Conservation (phyloP, 1,284 basidiomycete genomes). For the Microbotryum intermedium region DNA sequence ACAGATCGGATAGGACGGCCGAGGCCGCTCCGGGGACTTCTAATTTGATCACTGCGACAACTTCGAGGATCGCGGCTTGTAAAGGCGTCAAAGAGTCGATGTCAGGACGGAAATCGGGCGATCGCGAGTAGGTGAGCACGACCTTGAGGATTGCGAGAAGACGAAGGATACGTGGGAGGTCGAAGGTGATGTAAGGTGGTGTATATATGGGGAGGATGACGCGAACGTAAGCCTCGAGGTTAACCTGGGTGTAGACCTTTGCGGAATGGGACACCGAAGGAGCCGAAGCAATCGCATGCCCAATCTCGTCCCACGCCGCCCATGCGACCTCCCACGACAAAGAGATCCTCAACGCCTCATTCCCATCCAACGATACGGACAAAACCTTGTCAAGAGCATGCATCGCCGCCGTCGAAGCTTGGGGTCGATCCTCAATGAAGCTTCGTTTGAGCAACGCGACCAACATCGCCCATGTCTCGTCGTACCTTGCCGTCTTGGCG, state of each 20-base stretch:
- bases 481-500: constrained; percentile 59
- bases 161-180: constrained; percentile 52
- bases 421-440: constrained; percentile 58
- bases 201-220: constrained; percentile 47
- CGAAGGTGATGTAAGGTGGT: constrained; percentile 31
- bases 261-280: constrained; percentile 2
- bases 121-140: constrained; percentile 68
- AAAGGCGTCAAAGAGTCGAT: constrained; percentile 73
- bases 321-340: constrained; percentile 56
- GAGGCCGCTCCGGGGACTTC: constrained; percentile 54
- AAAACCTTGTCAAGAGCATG: constrained; percentile 71
- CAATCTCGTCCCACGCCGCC: constrained; percentile 61
- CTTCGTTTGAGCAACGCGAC: constrained; percentile 59
- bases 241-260: constrained; percentile 59
- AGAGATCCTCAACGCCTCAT: constrained; percentile 40
- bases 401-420: constrained; percentile 67
- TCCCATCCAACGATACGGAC: constrained; percentile 43
- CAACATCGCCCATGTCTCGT: constrained; percentile 61
- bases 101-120: constrained; percentile 79
- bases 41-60: constrained; percentile 59
- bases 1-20: constrained; percentile 67
- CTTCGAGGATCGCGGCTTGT: constrained; percentile 60
- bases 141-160: constrained; percentile 72
- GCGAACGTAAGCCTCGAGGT: constrained; percentile 68
- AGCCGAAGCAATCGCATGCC: constrained; percentile 44